Evolutionary conservation across 192 early-diverging fungal genomes (phyloP).

Genomic region (Coemansia sp.): DNA sequence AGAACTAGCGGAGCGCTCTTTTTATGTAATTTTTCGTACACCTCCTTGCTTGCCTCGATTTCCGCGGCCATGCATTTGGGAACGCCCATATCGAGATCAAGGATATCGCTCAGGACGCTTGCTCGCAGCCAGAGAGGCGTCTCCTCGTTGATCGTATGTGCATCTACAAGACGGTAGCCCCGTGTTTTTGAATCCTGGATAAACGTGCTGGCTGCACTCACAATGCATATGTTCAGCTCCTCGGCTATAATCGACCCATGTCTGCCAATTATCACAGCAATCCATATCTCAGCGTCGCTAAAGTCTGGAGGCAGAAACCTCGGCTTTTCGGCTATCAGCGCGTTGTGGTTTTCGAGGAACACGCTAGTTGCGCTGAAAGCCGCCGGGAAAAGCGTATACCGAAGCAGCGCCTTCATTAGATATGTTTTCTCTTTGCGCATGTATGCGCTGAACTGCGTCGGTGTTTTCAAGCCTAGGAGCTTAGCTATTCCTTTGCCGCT

Average conservation of each 20-base stretch:
- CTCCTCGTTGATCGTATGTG: not conserved
- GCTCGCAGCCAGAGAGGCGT: not conserved
- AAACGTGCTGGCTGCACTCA: not conserved
- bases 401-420: slow-evolving; percentile 1
- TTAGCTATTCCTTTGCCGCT: not conserved
- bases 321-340: not conserved
- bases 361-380: not conserved
- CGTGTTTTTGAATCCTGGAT: not conserved
- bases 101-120: not conserved
- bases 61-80: not conserved
- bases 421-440: not conserved
- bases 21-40: not conserved
- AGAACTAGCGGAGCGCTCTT: not conserved
- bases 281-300: not conserved
- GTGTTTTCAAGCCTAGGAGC: not conserved
- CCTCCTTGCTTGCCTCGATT: not conserved
- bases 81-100: not conserved
- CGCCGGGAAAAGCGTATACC: not conserved
- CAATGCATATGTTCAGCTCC: not conserved
- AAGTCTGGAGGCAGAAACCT: not conserved
- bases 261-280: not conserved
- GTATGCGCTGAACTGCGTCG: not conserved
- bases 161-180: not conserved
- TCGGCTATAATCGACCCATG: not conserved
- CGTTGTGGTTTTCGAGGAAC: not conserved